Percentiles rank a stretch among this genome's conserved stretches.
Evolutionary conservation across 169 alveolate species (phyloP).

Genomic region (Cryptosporidium sp.): DNA sequence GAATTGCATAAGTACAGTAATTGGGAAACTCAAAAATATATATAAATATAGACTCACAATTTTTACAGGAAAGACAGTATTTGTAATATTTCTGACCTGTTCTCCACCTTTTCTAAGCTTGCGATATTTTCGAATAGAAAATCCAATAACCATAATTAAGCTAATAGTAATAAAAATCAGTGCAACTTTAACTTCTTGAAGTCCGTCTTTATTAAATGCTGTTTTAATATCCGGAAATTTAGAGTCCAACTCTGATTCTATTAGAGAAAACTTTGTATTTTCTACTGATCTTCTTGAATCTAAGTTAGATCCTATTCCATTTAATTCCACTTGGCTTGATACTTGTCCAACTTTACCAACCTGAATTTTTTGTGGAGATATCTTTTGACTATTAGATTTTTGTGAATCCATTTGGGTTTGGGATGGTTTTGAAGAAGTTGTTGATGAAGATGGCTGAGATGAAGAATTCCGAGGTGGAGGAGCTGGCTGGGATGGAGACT

Average conservation of each 20-base stretch:
- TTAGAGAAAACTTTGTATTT: slow-evolving; percentile 18
- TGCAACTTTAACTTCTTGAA: slow-evolving; percentile 57
- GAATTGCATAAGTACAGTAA: slow-evolving; percentile 54
- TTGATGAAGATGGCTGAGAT: background rate
- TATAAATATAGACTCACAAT: slow-evolving; percentile 64
- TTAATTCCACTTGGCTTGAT: background rate
- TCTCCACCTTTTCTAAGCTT: slow-evolving; percentile 63
- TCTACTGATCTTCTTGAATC: slow-evolving; percentile 47
- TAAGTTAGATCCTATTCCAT: slow-evolving; percentile 16
- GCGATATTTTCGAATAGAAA: slow-evolving; percentile 75
- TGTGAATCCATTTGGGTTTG: background rate
- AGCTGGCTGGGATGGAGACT: too few species aligned
- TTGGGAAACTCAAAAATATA: slow-evolving; percentile 60
- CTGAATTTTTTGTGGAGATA: background rate
- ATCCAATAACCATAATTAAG: slow-evolving; percentile 66
- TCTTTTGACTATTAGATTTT: background rate
- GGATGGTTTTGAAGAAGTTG: background rate
- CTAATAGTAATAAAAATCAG: slow-evolving; percentile 33
- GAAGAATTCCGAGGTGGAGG: background rate
- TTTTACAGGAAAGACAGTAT: slow-evolving; percentile 65
- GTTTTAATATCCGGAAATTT: slow-evolving; percentile 41
- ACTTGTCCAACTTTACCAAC: background rate
- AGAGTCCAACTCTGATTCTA: slow-evolving; percentile 62
- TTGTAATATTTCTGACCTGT: slow-evolving; percentile 68
- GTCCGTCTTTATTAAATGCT: slow-evolving; percentile 15